Conservation (phyloP, 2,329 filamentous ascomycete species). For the Didymellaceae sp. region DNA sequence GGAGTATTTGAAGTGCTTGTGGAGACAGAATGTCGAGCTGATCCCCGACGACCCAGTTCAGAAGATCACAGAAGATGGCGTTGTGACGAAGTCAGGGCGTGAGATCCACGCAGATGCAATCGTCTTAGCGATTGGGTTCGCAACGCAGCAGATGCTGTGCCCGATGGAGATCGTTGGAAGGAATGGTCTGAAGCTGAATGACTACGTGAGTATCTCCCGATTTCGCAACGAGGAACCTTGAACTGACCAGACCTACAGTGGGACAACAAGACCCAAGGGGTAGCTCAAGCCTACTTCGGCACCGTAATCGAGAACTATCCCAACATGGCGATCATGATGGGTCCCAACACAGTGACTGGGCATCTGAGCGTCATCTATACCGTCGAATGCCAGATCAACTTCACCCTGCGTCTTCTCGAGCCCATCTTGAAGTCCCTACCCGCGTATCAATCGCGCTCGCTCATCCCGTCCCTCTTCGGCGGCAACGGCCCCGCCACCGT, state of each 20-base stretch:
- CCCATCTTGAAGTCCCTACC: conserved; percentile 50
- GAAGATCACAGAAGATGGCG: conserved; percentile 47
- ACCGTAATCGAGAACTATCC: conserved; percentile 52
- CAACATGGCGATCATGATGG: conserved; percentile 36
- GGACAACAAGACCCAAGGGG: conserved; percentile 44
- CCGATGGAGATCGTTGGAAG: conserved; percentile 57
- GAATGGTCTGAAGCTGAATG: conserved; percentile 48
- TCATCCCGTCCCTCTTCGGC: conserved; percentile 29
- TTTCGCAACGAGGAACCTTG: neutral
- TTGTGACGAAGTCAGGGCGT: conserved; percentile 49
- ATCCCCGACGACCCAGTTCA: conserved; percentile 51
- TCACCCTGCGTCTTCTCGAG: conserved; percentile 50
- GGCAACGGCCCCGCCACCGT: conserved; percentile 34
- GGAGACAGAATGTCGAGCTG: conserved; percentile 53
- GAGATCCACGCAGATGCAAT: conserved; percentile 55
- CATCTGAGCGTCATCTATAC: conserved; percentile 60
- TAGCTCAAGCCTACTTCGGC: conserved; percentile 57
- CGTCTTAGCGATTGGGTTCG: conserved; percentile 58
- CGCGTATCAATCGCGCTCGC: conserved; percentile 31
- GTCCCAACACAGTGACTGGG: conserved; percentile 54
- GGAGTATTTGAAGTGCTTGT: conserved; percentile 54
- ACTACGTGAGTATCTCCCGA: conserved; percentile 39
- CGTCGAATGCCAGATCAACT: conserved; percentile 61
- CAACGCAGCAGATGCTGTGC: conserved; percentile 55
- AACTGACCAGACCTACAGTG: conserved; percentile 40